Evolutionary conservation across 2,329 filamentous ascomycete species (phyloP), one percentile per base, ranked within the genome.

Genomic region (Pseudocercospora macadamiae): DNA sequence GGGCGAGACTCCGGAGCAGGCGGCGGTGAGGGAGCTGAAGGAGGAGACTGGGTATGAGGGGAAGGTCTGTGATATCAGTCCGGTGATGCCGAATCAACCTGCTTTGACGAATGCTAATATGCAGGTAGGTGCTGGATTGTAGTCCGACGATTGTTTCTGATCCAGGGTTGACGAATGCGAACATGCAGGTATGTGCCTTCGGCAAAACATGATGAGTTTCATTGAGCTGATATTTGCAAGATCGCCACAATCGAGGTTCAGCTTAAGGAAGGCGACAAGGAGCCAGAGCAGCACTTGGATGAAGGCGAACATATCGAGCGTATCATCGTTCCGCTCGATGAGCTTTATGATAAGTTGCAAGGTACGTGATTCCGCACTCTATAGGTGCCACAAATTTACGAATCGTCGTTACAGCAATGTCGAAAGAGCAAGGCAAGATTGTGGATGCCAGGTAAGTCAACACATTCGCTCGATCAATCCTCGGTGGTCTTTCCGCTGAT

Each of bases 121-220:
- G 60, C 71, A 73, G 62, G 65, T 79, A 61, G 62, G 65, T 79
- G 55, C 63, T 72, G 18, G 74, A 76, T 71, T 84, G 82, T n/a
- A 84, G 83, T 34, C 86, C 86, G 6, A 80, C 87, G 53, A 88
- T 90, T 77, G 88, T 86, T 56, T 85, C 86, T 66, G 88, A 86
- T 71, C 84, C 84, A 1, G 84, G 84, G 21, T 75, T 87, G 77
- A 84, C 79, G 58, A 83, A 79, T 56, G 82, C 84, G 51, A 86
- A 85, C 65, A 84, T 86, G 82, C 79, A 84, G 74, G 71, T 71
- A 65, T 54, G 66, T 63, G 14, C 6, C 12, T 32, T 32, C 28
- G 28, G 28, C 34, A 34, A 25, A 4, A 21, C 8, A 18, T 12
- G 2, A 18, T 10, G 36, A 21, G 16, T 2, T 8, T 19, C 6